Percentiles rank a stretch among this genome's conserved stretches.
These are phyloP conservation scores for Petunia hybrid DNA, from an alignment of 305 asterid species.

Conservation along the genomic window DNA sequence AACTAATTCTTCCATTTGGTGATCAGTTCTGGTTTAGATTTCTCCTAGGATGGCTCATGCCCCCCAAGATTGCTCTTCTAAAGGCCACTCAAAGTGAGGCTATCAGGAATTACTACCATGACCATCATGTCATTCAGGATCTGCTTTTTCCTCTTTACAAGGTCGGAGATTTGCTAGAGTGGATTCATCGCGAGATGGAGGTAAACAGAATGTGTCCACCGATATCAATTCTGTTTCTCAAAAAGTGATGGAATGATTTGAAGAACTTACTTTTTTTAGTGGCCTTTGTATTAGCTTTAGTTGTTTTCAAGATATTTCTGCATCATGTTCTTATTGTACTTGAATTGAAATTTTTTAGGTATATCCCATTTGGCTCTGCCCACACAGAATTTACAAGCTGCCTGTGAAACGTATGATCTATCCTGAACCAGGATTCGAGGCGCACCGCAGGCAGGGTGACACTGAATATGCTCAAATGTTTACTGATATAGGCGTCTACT, in stretches of 20 bases:
- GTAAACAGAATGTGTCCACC: constrained; percentile 39
- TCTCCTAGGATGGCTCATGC: constrained; percentile 88
- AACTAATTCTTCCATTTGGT: constrained; percentile 86
- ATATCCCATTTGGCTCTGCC: constrained; percentile 85
- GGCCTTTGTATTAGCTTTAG: no score
- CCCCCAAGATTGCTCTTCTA: constrained; percentile 95
- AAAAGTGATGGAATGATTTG: no score
- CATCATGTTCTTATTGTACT: no score
- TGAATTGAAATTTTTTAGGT: constrained; percentile 54
- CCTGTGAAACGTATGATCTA: constrained; percentile 75
- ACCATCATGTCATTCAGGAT: constrained; percentile 92
- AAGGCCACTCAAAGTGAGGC: constrained; percentile 96
- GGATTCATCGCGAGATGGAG: constrained; percentile 90
- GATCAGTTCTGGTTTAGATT: constrained; percentile 93
- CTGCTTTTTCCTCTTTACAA: no score
- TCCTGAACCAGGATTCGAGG: constrained; percentile 89
- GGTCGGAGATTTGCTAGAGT: constrained; percentile 90
- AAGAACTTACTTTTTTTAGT: no score
- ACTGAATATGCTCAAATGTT: constrained; percentile 83
- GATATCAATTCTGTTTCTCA: no score
- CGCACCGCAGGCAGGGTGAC: no score
- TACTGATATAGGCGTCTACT: no score
- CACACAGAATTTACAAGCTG: no score
- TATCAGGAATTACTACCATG: constrained; percentile 83
- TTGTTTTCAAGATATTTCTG: no score